phyloP scores from a whole-genome alignment of 2,329 filamentous ascomycete species.

The Phialocephala sp. region DNA sequence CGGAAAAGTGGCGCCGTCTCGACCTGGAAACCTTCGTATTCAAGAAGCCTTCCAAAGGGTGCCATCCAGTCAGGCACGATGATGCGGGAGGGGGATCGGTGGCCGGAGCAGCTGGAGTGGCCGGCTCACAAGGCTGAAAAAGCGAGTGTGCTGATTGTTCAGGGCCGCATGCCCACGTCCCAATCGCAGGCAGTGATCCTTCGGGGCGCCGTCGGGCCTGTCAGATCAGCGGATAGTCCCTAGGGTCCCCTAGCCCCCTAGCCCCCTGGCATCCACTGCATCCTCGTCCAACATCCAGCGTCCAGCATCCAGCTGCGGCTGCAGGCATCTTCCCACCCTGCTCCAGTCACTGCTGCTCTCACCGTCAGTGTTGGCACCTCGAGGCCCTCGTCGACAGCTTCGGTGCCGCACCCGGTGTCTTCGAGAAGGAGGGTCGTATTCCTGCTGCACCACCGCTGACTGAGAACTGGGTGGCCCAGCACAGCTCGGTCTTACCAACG shows the following conservation, averaged over 20 bases:
- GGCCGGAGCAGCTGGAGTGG: slow-evolving; percentile 3
- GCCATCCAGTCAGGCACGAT: slow-evolving; percentile 4
- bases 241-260: neutral
- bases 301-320: neutral
- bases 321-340: neutral
- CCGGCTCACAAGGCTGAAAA: slow-evolving; percentile 8
- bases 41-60: neutral
- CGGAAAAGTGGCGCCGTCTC: slow-evolving; percentile 5
- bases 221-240: slow-evolving; percentile 8
- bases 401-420: neutral
- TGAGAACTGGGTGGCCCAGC: slow-evolving; percentile 5
- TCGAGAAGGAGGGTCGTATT: slow-evolving; percentile 16
- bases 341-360: slow-evolving; percentile 6
- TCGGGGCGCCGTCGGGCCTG: neutral
- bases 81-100: neutral
- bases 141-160: neutral
- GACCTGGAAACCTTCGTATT: slow-evolving; percentile 8
- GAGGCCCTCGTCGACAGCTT: neutral
- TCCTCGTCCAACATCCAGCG: neutral
- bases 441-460: slow-evolving; percentile 8
- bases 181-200: neutral
- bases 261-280: no score
- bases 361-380: slow-evolving; percentile 6
- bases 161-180: neutral
- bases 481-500: slow-evolving; percentile 13